A percentile compares a stretch with the other conserved stretches of the same genome.
These are phyloP conservation scores for Panaeolus papilionaceus DNA, from an alignment of 768 basidiomycete genomes.

Conservation along the genomic window DNA sequence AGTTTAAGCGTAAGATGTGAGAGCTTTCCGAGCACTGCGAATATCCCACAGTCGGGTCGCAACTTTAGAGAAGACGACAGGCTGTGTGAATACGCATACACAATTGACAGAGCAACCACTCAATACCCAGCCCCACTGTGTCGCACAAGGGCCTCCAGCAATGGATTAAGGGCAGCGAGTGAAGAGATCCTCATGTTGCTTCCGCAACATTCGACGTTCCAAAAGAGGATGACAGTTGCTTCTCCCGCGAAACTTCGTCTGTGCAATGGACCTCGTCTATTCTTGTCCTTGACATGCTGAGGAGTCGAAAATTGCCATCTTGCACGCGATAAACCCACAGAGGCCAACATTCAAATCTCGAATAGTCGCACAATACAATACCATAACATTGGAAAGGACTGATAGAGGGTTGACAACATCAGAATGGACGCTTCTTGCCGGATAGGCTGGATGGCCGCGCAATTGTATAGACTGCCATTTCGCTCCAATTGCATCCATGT, in stretches of 20 bases:
- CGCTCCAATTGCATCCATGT: slow-evolving; percentile 10
- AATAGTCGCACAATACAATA: slow-evolving; percentile 1
- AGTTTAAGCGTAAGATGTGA: neutral
- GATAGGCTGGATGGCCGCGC: neutral
- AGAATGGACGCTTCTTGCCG: slow-evolving; percentile 14
- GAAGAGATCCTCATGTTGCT: slow-evolving; percentile 10
- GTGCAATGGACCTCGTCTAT: slow-evolving; percentile 10
- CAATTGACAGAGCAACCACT: neutral
- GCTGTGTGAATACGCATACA: neutral
- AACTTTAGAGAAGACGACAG: neutral
- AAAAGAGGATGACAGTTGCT: slow-evolving; percentile 5
- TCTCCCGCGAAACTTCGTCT: slow-evolving; percentile 12
- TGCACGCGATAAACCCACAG: neutral
- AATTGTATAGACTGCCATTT: neutral
- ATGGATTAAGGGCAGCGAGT: neutral
- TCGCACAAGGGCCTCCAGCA: neutral
- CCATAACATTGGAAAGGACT: neutral
- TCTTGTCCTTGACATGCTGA: slow-evolving; percentile 4
- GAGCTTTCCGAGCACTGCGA: neutral
- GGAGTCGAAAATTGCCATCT: slow-evolving; percentile 4
- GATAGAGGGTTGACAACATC: slow-evolving; percentile 8
- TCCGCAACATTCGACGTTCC: slow-evolving; percentile 1
- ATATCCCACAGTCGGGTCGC: slow-evolving; percentile 9
- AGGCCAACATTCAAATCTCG: neutral
- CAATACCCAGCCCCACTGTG: neutral